These are phyloP conservation scores for Xylaria sp. DNA, from an alignment of 2,329 filamentous ascomycete species.

Conservation along the genomic window DNA sequence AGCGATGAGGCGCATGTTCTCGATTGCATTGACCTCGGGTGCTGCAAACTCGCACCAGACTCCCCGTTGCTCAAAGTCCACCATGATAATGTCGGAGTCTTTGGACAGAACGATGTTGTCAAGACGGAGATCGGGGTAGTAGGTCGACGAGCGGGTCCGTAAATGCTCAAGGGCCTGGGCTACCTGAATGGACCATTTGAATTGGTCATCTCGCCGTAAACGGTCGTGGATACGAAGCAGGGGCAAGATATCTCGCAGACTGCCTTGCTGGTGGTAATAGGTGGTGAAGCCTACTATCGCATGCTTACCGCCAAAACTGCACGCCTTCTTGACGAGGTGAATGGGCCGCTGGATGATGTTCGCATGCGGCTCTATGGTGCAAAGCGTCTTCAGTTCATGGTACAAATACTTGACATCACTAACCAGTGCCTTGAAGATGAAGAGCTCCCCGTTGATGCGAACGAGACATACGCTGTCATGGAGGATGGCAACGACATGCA, in stretches of 20 bases:
- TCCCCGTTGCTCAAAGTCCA: conserved; percentile 59
- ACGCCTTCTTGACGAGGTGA: conserved; percentile 51
- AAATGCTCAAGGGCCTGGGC: conserved; percentile 48
- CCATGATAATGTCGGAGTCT: conserved; percentile 45
- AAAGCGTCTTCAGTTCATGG: conserved; percentile 53
- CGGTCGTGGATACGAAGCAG: conserved; percentile 43
- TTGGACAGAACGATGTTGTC: conserved; percentile 54
- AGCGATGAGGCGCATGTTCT: conserved; percentile 52
- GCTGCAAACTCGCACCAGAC: conserved; percentile 59
- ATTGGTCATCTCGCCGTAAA: conserved; percentile 40
- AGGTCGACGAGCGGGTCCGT: conserved; percentile 40
- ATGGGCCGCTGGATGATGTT: conserved; percentile 49
- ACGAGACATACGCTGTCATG: conserved; percentile 57
- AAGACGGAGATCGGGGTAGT: conserved; percentile 55
- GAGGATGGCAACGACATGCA: conserved; percentile 49
- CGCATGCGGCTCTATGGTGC: conserved; percentile 46
- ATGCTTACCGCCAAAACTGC: conserved; percentile 50
- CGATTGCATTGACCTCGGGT: conserved; percentile 55
- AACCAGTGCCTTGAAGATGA: conserved; percentile 55
- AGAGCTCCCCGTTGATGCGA: conserved; percentile 36
- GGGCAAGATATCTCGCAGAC: conserved; percentile 51
- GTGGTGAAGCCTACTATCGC: conserved; percentile 54
- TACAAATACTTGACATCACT: conserved; percentile 57
- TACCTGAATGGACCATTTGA: conserved; percentile 51
- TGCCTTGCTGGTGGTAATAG: conserved; percentile 49